Evolutionary conservation across 2,329 filamentous ascomycete species (phyloP).

Genomic region (Trichoderma guizhouense): DNA sequence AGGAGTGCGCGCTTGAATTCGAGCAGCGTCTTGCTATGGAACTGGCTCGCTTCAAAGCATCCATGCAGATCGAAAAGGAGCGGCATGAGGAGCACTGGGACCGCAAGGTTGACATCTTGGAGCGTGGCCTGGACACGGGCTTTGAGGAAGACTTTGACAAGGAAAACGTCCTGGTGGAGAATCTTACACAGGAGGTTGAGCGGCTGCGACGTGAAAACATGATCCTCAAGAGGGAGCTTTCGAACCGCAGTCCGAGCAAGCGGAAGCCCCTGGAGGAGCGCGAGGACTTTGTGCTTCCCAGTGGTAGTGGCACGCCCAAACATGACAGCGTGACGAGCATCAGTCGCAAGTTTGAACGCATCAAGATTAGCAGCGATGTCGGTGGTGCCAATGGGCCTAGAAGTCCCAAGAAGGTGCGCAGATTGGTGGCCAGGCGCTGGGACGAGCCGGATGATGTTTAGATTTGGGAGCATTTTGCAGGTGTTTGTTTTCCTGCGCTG

Average conservation of each 20-base stretch:
- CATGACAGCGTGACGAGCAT: conserved; percentile 35
- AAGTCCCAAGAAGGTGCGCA: conserved; percentile 55
- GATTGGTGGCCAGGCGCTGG: conserved; percentile 48
- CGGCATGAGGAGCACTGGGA: conserved; percentile 82
- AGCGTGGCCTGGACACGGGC: conserved; percentile 46
- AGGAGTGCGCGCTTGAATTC: conserved; percentile 85
- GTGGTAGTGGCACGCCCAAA: background rate
- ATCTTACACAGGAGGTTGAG: conserved; percentile 69
- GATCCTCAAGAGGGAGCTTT: conserved; percentile 63
- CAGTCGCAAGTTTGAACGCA: conserved; percentile 47
- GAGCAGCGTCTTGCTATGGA: conserved; percentile 73
- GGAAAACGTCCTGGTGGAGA: conserved; percentile 59
- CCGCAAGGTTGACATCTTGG: conserved; percentile 70
- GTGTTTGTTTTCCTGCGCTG: background rate
- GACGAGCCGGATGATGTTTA: conserved; percentile 31
- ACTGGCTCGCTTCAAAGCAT: conserved; percentile 75
- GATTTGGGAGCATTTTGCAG: background rate
- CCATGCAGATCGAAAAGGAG: conserved; percentile 74
- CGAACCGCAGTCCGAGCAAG: conserved; percentile 60
- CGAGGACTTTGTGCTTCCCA: conserved; percentile 40
- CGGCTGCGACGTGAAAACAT: conserved; percentile 62
- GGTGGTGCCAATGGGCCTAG: conserved; percentile 31
- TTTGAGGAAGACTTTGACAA: conserved; percentile 55
- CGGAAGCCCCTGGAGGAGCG: conserved; percentile 53
- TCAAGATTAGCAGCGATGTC: conserved; percentile 45